Evolutionary conservation across 2,329 filamentous ascomycete species (phyloP), one percentile per base, ranked within the genome.

Genomic region (Botrytis fragariae): DNA sequence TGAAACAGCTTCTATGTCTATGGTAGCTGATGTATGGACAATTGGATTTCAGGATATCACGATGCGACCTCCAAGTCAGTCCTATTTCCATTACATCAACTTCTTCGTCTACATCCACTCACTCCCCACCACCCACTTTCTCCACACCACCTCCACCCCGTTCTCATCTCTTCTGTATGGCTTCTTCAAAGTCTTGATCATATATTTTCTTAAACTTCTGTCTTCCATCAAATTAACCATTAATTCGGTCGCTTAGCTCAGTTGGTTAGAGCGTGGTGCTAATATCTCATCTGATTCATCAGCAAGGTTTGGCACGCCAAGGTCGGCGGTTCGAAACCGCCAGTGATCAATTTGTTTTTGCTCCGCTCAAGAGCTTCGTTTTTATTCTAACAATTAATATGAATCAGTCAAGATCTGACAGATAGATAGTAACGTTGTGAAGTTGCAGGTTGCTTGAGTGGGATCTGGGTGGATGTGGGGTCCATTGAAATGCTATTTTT

Each of bases 191-290:
- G 3, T n/a, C 0, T 4, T 54, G 25, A 18, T 9, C 10, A 29
- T 51, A 0, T 1, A 4, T 1, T 10, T 1, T 29, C n/a, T 9
- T 32, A 1, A 6, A 0, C 1, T 1, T 1, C 0, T 0, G 0
- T 2, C 35, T 22, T 1, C 6, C 16, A 57, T 42, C 39, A 3
- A 54, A 68, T 22, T 1, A 57, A 4, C 16, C n/a, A 25, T 10
- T 39, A 25, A 42, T 8, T 12, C 20, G 64, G 48, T 57, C 48
- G 35, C 64, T 57, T 57, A 68, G 64, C 64, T 67, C 64, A 67
- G 64, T 29, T 67, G 45, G 64, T 67, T 67, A 67, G 64, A 67
- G 64, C 48, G 48, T 68, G 64, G 64, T 68, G 64, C 64, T 68
- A 57, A 68, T 68, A 68, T 65, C 18, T 35, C 0, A 2, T 18